Conservation (phyloP, 2,329 filamentous ascomycete species). For the Fusarium azukiicola region DNA sequence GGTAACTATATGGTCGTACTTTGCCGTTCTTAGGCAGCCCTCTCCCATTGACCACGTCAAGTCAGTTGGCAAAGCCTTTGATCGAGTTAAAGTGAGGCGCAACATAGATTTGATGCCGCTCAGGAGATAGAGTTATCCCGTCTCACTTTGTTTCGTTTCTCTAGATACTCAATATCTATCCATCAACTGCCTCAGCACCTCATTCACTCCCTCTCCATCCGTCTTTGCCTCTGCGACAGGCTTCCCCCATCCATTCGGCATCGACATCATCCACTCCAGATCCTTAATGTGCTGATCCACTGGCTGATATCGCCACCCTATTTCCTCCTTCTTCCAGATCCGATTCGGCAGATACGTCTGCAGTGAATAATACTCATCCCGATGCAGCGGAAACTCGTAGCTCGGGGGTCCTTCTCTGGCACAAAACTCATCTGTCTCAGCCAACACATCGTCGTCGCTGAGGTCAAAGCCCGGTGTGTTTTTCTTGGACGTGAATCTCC, state of each 20-base stretch:
- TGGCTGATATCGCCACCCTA: not conserved
- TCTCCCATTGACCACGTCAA: too few relatives aligned
- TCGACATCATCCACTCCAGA: not conserved
- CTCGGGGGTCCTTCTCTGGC: not conserved
- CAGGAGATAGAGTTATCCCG: too few relatives aligned
- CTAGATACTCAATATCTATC: not conserved
- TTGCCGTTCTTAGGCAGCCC: too few relatives aligned
- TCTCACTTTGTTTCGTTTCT: too few relatives aligned
- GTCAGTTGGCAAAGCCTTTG: too few relatives aligned
- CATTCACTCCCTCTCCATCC: not conserved
- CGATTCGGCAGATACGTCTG: slow-evolving; percentile 9
- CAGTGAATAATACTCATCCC: not conserved
- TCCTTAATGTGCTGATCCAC: not conserved
- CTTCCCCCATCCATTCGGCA: not conserved
- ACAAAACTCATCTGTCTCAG: not conserved
- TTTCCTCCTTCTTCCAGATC: not conserved
- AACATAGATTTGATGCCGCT: too few relatives aligned
- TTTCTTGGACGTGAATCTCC: not conserved
- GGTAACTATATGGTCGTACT: too few relatives aligned
- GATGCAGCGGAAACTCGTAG: not conserved
- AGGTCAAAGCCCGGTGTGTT: not conserved
- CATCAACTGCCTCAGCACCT: not conserved
- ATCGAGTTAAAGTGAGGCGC: too few relatives aligned
- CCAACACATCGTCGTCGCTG: not conserved
- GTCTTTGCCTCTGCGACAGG: not conserved